Conservation (phyloP, 257 asterid genomes). For the Solanum dulcamara region DNA sequence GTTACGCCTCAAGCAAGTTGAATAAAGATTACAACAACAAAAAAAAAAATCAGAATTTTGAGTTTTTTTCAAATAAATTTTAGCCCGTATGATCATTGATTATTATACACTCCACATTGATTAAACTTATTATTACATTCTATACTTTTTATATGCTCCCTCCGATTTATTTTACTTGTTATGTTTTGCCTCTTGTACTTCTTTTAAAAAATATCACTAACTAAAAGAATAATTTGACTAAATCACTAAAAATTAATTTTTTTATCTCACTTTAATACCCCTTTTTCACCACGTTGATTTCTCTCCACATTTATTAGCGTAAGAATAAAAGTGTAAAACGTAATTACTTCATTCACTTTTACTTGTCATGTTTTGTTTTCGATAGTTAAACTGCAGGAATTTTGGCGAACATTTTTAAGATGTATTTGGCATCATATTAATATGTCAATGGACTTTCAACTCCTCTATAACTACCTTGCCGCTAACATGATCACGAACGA, state of each 20-base stretch:
- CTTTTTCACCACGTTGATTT: not conserved
- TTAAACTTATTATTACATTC: not conserved
- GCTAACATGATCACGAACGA: too few species aligned
- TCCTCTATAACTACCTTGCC: too few species aligned
- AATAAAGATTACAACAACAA: not conserved
- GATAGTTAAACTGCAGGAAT: fast-evolving
- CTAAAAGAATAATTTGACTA: not conserved
- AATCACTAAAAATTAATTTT: not conserved
- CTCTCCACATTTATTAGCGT: not conserved
- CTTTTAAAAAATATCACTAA: not conserved
- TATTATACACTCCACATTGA: too few species aligned
- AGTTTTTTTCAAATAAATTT: not conserved
- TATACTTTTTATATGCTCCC: not conserved
- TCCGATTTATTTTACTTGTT: fast-evolving
- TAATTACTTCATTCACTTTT: not conserved
- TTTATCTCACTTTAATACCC: not conserved
- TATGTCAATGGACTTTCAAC: too few species aligned
- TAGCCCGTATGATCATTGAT: not conserved
- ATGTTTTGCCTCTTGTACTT: not conserved
- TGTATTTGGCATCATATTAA: not conserved
- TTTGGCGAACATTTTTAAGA: too few species aligned
- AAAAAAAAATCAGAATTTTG: not conserved
- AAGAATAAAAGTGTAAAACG: not conserved
- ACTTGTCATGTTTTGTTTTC: not conserved
- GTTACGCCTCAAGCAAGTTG: not conserved